Percentiles rank a stretch among this genome's conserved stretches.
These are phyloP conservation scores for Acacia crassicarpa DNA, from an alignment of 306 rosid species.

Conservation along the genomic window DNA sequence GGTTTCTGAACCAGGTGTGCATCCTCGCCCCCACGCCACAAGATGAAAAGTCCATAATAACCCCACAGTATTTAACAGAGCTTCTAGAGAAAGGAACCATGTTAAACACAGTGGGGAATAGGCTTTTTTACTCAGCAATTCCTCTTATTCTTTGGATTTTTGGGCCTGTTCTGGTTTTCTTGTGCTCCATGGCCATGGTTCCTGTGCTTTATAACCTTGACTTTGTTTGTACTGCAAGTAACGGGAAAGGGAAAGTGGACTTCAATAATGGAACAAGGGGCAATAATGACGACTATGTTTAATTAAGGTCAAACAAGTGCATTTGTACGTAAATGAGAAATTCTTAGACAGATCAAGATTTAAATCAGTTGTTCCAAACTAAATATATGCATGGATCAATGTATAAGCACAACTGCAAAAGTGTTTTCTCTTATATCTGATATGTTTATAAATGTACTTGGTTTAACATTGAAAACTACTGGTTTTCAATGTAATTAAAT, in stretches of 20 bases:
- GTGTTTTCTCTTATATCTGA: not conserved
- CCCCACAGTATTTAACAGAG: not conserved
- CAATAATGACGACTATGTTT: not conserved
- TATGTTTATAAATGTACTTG: too few species aligned
- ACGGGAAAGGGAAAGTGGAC: not conserved
- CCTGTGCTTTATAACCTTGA: constrained; percentile 72
- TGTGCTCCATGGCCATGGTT: constrained; percentile 57
- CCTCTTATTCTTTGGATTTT: constrained; percentile 84
- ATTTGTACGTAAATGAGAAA: not conserved
- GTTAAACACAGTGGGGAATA: constrained; percentile 30
- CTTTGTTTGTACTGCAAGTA: constrained; percentile 36
- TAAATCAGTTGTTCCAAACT: not conserved
- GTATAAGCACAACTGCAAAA: not conserved
- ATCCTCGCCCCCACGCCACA: not conserved
- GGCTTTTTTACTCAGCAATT: constrained; percentile 67
- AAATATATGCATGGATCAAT: not conserved
- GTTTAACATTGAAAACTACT: not conserved
- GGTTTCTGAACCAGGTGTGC: not conserved
- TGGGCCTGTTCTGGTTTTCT: constrained; percentile 72
- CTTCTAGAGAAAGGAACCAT: not conserved
- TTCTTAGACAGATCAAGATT: not conserved
- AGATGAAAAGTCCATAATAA: not conserved
- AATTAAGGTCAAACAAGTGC: not conserved
- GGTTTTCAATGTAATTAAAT: not conserved
- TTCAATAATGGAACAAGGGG: not conserved